phyloP scores from a whole-genome alignment of 495 filamentous ascomycete genomes.

The Chaetomium cochliodes region DNA sequence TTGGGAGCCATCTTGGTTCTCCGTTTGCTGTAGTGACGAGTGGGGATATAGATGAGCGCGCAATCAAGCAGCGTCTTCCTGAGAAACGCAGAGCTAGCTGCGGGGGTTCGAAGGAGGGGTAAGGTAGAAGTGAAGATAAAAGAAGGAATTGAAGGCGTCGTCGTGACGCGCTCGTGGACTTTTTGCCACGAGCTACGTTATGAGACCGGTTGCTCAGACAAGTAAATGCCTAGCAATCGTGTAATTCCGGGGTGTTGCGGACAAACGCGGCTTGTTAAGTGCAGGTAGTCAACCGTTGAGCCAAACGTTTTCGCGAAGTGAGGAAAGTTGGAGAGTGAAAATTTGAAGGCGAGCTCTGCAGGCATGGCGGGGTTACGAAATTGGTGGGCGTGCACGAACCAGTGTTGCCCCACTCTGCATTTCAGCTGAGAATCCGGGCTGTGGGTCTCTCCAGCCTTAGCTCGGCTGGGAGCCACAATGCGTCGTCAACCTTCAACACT shows the following conservation, averaged over 20 bases:
- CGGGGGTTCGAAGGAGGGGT: constrained; percentile 51
- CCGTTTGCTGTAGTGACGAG: constrained; percentile 52
- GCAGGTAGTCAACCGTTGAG: neutral
- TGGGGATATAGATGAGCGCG: constrained; percentile 45
- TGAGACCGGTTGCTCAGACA: constrained; percentile 8
- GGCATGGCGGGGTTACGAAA: constrained; percentile 17
- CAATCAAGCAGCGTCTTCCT: constrained; percentile 45
- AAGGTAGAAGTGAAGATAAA: constrained; percentile 55
- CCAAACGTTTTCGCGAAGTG: neutral
- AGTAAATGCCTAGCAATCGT: constrained; percentile 14
- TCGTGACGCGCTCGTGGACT: constrained; percentile 41
- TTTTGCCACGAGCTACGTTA: constrained; percentile 28
- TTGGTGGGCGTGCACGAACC: constrained; percentile 5
- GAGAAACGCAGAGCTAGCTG: constrained; percentile 63
- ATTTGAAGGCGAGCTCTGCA: constrained; percentile 17
- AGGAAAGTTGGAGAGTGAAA: constrained; percentile 11
- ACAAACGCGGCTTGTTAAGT: neutral
- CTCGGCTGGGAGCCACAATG: neutral
- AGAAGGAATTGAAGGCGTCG: constrained; percentile 47
- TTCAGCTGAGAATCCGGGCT: neutral
- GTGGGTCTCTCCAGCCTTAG: neutral
- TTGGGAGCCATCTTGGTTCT: constrained; percentile 73
- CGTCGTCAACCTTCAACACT: neutral
- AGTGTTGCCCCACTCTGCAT: neutral
- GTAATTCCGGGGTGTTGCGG: neutral